Conservation (phyloP, 805 yeast species). For the Candida andamanensis region DNA sequence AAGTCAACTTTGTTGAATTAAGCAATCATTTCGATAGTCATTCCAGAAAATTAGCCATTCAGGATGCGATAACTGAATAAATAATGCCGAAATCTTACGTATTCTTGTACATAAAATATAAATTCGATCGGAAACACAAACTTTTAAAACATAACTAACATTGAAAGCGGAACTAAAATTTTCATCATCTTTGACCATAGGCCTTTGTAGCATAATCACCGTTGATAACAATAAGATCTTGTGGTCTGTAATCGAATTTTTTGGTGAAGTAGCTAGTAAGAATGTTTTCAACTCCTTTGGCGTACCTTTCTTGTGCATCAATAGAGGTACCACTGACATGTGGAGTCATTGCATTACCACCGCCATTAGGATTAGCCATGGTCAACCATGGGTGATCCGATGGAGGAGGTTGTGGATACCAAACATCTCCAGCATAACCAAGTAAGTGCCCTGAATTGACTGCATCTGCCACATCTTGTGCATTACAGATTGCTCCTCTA, state of each 20-base stretch:
- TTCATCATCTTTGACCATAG: constrained; percentile 49
- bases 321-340: constrained; percentile 76
- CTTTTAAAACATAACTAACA: no score
- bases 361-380: constrained; percentile 60
- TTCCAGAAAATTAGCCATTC: constrained; percentile 69
- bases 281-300: constrained; percentile 63
- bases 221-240: constrained; percentile 64
- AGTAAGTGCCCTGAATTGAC: constrained; percentile 60
- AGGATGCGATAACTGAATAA: constrained; percentile 53
- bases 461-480: constrained; percentile 72
- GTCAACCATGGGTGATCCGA: constrained; percentile 72
- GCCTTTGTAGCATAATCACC: constrained; percentile 73
- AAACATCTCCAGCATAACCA: constrained; percentile 85
- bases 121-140: no score
- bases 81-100: not conserved
- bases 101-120: constrained; percentile 2
- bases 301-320: constrained; percentile 74
- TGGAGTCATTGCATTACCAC: constrained; percentile 83
- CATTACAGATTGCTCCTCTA: constrained; percentile 74
- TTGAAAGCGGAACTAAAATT: no score
- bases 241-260: constrained; percentile 66
- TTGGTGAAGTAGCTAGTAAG: constrained; percentile 58
- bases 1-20: constrained; percentile 54
- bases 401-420: constrained; percentile 85
- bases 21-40: constrained; percentile 69